A percentile compares a stretch with the other conserved stretches of the same genome.
phyloP scores from a whole-genome alignment of 345 rosid species.

The Lumnitzera littorea region DNA sequence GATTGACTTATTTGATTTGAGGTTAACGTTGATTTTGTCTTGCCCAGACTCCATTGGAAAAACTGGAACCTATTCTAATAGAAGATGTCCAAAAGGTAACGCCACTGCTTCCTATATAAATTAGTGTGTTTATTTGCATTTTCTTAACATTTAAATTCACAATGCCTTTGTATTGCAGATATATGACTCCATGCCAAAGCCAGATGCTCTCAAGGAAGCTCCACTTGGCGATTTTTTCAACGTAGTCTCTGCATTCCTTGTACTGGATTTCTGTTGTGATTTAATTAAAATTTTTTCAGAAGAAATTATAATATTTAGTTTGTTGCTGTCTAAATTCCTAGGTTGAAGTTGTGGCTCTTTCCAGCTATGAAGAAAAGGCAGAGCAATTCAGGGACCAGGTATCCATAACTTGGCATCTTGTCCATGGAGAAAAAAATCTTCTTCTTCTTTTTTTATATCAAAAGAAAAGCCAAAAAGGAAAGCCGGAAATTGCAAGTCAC shows the following conservation, averaged over 20 bases:
- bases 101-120: neutral
- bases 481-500: too few species aligned
- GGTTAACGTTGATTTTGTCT: constrained; percentile 3
- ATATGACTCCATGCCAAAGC: constrained; percentile 96
- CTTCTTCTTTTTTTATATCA: too few species aligned
- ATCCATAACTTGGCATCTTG: constrained; percentile 2
- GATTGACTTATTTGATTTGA: neutral
- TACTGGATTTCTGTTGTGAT: neutral
- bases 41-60: constrained; percentile 86
- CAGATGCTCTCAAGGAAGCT: constrained; percentile 84
- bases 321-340: constrained; percentile 17
- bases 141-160: neutral
- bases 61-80: constrained; percentile 85
- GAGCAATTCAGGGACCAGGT: constrained; percentile 98
- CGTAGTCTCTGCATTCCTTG: constrained; percentile 31
- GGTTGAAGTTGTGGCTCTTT: constrained; percentile 97
- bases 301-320: neutral
- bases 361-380: constrained; percentile 97
- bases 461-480: too few species aligned
- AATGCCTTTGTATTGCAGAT: constrained; percentile 43
- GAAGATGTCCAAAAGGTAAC: constrained; percentile 96
- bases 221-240: constrained; percentile 94
- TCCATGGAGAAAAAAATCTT: neutral
- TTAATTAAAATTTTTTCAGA: too few species aligned
- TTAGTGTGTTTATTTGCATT: too few species aligned